phyloP scores from a whole-genome alignment of 495 filamentous ascomycete genomes.

The Parathielavia appendiculata region DNA sequence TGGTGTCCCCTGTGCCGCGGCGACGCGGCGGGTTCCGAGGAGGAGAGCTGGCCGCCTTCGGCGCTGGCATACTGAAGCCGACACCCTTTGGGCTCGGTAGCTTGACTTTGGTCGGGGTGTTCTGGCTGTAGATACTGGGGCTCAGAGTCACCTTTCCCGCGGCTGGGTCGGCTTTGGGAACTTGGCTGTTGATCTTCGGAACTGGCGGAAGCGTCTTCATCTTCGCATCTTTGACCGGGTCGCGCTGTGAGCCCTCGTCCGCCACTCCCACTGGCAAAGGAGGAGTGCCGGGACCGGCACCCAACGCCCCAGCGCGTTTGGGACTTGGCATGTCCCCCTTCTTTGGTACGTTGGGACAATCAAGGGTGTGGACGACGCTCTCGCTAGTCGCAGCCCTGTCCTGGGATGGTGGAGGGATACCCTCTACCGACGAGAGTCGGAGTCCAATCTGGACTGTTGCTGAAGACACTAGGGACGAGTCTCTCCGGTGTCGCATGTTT shows the following conservation, averaged over 20 bases:
- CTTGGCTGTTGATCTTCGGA: conserved; percentile 19
- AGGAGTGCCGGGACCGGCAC: conserved; percentile 11
- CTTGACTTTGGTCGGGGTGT: conserved; percentile 39
- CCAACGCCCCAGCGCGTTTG: conserved; percentile 32
- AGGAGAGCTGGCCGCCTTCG: conserved; percentile 17
- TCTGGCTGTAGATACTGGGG: conserved; percentile 39
- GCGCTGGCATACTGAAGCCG: conserved; percentile 32
- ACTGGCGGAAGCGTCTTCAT: conserved; percentile 39
- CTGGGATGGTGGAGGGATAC: conserved; percentile 32
- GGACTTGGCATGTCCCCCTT: conserved; percentile 18
- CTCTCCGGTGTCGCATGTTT: conserved; percentile 34
- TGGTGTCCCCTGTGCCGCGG: conserved; percentile 15
- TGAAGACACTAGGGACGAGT: conserved; percentile 43
- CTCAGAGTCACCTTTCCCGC: conserved; percentile 32
- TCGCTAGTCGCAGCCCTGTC: conserved; percentile 20
- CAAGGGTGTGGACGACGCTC: conserved; percentile 32
- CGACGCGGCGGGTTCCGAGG: conserved; percentile 20
- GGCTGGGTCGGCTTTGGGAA: conserved; percentile 8
- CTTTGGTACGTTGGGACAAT: conserved; percentile 26
- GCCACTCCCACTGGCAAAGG: conserved; percentile 1
- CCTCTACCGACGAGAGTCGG: conserved; percentile 43
- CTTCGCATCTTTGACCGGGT: conserved; percentile 29
- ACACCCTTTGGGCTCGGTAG: conserved; percentile 43
- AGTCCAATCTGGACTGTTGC: conserved; percentile 48
- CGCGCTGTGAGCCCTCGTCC: conserved; percentile 18